Percentiles rank a stretch among this genome's conserved stretches.
Evolutionary conservation across 805 yeast genomes (phyloP).

Genomic region (Danielia oregonensis): DNA sequence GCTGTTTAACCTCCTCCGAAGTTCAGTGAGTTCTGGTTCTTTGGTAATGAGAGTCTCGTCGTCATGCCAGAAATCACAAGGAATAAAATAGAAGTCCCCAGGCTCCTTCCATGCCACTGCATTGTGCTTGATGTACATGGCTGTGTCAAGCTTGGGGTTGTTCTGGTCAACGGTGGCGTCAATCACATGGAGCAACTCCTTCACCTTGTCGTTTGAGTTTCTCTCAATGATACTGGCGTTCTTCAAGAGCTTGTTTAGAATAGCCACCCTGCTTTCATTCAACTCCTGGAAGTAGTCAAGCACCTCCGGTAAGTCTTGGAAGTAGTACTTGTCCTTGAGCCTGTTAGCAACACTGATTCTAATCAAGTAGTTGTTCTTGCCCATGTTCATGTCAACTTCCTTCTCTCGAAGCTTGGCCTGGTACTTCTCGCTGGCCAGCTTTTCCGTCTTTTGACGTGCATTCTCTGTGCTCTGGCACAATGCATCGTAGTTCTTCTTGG

Average conservation of each 20-base stretch:
- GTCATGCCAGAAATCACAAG: conserved; percentile 96
- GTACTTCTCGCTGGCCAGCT: conserved; percentile 46
- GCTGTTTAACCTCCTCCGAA: conserved; percentile 49
- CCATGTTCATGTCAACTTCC: conserved; percentile 77
- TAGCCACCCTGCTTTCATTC: conserved; percentile 71
- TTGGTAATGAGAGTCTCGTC: conserved; percentile 70
- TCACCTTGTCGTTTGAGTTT: conserved; percentile 40
- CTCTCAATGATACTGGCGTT: conserved; percentile 61
- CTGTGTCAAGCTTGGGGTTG: conserved; percentile 68
- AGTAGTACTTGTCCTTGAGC: conserved; percentile 85
- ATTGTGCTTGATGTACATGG: conserved; percentile 93
- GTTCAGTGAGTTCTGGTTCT: conserved; percentile 53
- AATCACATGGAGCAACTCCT: conserved; percentile 48
- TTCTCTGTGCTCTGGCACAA: conserved; percentile 77
- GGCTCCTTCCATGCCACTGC: conserved; percentile 77
- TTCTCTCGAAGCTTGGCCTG: conserved; percentile 55
- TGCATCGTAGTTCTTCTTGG: conserved; percentile 76
- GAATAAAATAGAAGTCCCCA: conserved; percentile 75
- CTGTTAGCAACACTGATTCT: conserved; percentile 83
- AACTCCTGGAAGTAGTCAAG: conserved; percentile 81
- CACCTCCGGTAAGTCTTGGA: conserved; percentile 89
- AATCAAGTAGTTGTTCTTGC: conserved; percentile 81
- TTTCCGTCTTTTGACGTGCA: conserved; percentile 72
- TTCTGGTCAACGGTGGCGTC: conserved; percentile 64
- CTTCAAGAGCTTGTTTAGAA: conserved; percentile 65